Evolutionary conservation across 148 eudicot species (phyloP).

Genomic region (Simmondsia chinensis): DNA sequence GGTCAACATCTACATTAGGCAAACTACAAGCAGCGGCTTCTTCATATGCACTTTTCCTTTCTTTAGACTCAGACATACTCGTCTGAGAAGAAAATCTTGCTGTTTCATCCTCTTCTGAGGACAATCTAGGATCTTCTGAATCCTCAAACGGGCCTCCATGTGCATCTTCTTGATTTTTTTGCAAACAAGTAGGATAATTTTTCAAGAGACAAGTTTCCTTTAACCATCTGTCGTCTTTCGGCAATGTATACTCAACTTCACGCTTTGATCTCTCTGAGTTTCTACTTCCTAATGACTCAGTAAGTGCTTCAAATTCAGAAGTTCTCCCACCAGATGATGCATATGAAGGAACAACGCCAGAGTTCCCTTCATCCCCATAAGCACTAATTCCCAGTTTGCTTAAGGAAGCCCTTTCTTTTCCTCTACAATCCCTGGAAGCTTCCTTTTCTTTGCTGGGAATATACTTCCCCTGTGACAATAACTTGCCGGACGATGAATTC

Average conservation of each 20-base stretch:
- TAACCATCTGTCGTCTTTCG: not conserved
- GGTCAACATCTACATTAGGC: not conserved
- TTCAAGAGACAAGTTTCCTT: not conserved
- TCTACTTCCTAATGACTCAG: not conserved
- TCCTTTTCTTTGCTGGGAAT: constrained; percentile 7
- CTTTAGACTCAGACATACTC: not conserved
- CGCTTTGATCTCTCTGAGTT: not conserved
- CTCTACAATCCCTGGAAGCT: not conserved
- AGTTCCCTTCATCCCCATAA: not conserved
- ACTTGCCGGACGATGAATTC: not conserved
- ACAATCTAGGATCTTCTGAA: constrained; percentile 4
- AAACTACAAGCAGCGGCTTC: not conserved
- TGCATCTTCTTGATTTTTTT: not conserved
- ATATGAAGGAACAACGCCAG: constrained; percentile 3
- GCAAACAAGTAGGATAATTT: not conserved
- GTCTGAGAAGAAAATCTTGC: not conserved
- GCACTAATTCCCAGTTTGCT: no score
- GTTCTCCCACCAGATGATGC: not conserved
- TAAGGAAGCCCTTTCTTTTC: no score
- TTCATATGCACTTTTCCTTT: not conserved
- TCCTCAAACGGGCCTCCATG: not conserved
- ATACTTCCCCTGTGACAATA: not conserved
- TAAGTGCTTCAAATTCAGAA: not conserved
- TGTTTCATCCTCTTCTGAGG: not conserved
- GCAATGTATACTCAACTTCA: not conserved